Conservation (phyloP, 345 rosid genomes). For the Brassica cretica region DNA sequence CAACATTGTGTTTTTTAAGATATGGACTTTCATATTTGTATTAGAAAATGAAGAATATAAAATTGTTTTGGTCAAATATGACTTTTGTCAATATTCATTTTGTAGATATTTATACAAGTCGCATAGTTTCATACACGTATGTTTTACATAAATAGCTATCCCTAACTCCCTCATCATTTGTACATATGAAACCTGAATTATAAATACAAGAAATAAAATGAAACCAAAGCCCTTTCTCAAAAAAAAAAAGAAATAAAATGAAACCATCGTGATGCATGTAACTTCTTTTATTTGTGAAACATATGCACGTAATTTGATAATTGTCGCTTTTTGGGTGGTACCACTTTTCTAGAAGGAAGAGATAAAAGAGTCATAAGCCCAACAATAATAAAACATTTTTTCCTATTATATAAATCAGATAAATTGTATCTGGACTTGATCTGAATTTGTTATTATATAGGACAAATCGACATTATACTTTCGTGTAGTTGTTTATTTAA, state of each 20-base stretch:
- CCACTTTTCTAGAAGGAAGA: slow-evolving; percentile 6
- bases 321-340: slow-evolving; percentile 14
- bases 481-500: background rate
- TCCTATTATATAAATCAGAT: slow-evolving; percentile 20
- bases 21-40: background rate
- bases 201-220: background rate
- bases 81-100: background rate
- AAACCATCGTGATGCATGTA: background rate
- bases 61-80: background rate
- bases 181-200: background rate
- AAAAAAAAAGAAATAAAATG: too few relatives aligned
- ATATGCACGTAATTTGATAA: background rate
- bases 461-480: slow-evolving; percentile 14
- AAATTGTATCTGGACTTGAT: slow-evolving; percentile 37
- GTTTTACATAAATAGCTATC: background rate
- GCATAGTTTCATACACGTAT: background rate
- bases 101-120: background rate
- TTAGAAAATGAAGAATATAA: background rate
- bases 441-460: slow-evolving; percentile 8
- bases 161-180: background rate
- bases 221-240: background rate
- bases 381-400: background rate
- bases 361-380: slow-evolving; percentile 2
- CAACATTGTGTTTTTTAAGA: background rate
- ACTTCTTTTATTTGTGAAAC: background rate